Evolutionary conservation across 352 stramenopile genomes (phyloP), one percentile per base, ranked within the genome.

Genomic region (Globisporangium iwayamae): DNA sequence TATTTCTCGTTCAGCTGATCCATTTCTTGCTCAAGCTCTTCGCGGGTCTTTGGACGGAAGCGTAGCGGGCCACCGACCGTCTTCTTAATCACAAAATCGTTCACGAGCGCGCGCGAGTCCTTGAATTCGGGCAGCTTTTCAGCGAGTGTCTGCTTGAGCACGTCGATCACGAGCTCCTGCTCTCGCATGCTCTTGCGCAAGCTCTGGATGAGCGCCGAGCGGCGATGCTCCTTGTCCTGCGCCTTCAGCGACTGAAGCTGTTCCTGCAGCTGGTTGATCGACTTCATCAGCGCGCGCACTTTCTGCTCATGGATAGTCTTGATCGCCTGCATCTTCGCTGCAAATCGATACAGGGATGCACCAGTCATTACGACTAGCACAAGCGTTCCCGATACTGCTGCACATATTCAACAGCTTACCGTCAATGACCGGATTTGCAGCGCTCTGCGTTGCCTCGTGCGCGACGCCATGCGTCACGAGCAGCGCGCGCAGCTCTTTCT

Each of bases 31-130:
- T 94, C 86, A 7, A 97, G 76, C 69, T 96, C 88, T 66, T 97
- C 90, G 6, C 90, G 70, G 0, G 79, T 87, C 70, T 93, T 95
- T 0, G 90, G 85, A 7, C 90, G 81, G 57, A 97, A 96, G 5
- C 88, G 79, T 62, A 93, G 69, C 13, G 83, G 85, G 5, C 73
- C 88, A 22, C 90, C 86, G 11, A 92, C 67, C 6, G 79, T 74
- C 64, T 93, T 93, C 50, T 92, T 90, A 9, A 93, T 69, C 18
- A 97, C 75, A 25, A 94, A 93, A n/a, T 96, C 85, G 60, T 97
- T 96, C 0, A 94, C 85, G 20, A 85, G 60, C 6, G 76, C 77
- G 8, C 73, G 58, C 1, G 77, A 88, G 25, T 87, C 73, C 36
- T 87, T 69, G 52, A 92, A 92, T 66, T 90, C 83, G 0, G 75